phyloP scores from a whole-genome alignment of 805 yeast species.

The Limtongia smithiae region DNA sequence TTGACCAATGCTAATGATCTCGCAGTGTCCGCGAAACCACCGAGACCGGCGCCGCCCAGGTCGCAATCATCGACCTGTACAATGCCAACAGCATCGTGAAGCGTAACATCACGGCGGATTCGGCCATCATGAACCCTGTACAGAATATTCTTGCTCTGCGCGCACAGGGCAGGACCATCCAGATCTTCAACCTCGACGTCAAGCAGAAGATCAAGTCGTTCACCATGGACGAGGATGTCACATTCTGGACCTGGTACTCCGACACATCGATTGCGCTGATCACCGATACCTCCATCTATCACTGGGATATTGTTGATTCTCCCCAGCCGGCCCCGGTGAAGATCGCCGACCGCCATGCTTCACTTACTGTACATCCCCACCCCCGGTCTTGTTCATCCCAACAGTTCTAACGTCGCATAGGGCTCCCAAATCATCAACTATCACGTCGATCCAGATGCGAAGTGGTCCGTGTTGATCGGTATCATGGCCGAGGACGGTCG shows the following conservation, averaged over 20 bases:
- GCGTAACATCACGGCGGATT: slow-evolving; percentile 95
- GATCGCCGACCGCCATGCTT: slow-evolving; percentile 78
- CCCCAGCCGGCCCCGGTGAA: slow-evolving; percentile 73
- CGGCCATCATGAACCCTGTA: slow-evolving; percentile 93
- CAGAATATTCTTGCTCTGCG: slow-evolving; percentile 85
- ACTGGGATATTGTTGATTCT: slow-evolving; percentile 81
- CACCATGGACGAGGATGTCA: slow-evolving; percentile 81
- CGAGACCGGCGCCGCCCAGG: slow-evolving; percentile 65
- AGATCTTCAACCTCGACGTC: slow-evolving; percentile 81
- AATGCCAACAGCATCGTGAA: slow-evolving; percentile 76
- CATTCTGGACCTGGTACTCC: slow-evolving; percentile 93
- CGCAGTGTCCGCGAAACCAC: slow-evolving; percentile 42
- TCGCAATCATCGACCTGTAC: slow-evolving; percentile 83
- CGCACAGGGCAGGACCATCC: slow-evolving; percentile 94
- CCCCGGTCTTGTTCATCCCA: no score
- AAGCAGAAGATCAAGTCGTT: slow-evolving; percentile 87
- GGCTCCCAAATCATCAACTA: slow-evolving; percentile 88
- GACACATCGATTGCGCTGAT: slow-evolving; percentile 74
- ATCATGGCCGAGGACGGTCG: slow-evolving; percentile 91
- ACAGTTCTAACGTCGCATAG: slow-evolving; percentile 7
- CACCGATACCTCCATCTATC: slow-evolving; percentile 68
- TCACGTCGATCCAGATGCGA: slow-evolving; percentile 69
- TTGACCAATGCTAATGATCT: no score
- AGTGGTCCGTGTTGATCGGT: slow-evolving; percentile 95
- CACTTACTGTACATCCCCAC: slow-evolving; percentile 43